Base-by-base conservation (phyloP, 2,329 filamentous ascomycete genomes). In the Talaromyces piceae region DNA sequence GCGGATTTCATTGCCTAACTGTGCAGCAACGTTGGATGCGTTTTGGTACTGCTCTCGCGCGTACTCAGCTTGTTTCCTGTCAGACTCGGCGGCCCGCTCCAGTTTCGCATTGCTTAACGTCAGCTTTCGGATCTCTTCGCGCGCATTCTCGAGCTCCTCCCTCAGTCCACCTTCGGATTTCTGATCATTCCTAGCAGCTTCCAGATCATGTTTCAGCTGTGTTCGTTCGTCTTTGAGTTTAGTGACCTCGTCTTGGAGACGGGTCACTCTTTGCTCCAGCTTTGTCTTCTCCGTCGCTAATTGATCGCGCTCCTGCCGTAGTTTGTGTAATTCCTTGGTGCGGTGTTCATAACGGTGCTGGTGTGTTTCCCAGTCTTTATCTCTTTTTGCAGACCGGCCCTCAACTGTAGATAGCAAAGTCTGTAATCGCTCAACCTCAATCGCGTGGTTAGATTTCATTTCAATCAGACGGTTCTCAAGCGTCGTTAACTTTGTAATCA, bases 1-100 rank as follows among this genome's bases (percentile, higher is more conserved):
- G 8, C 63, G 65, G 28, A 60, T 56, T 54, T 75, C 68, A 41
- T 61, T 67, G 5, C 62, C 66, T 6, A 69, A 64, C 43, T 73
- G 70, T 18, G 69, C 70, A 1, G 72, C 73, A 7, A 64, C 63
- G 5, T 61, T 72, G 5, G 73, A 75, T 9, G 72, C 73, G 26
- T 66, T 71, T 54, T 75, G 73, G 49, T 75, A 76, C 57, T 74
- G 72, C 52, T 68, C 63, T 33, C 72, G 67, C 5, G 67, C 72
- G 53, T 74, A 75, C 44, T 74, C 73, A 6, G 70, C 65, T 53
- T 74, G 72, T 8, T 68, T 69, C 41, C 61, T 64, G 45, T 69
- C 71, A 47, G 68, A 72, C 9, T 73, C 67, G 2, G 69, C 61
- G 44, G 66, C 69, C 41, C 64, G 64, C 50, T 69, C 62, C 13